Evolutionary conservation across 352 stramenopile species (phyloP).

Genomic region (Pythium pyrilobum): DNA sequence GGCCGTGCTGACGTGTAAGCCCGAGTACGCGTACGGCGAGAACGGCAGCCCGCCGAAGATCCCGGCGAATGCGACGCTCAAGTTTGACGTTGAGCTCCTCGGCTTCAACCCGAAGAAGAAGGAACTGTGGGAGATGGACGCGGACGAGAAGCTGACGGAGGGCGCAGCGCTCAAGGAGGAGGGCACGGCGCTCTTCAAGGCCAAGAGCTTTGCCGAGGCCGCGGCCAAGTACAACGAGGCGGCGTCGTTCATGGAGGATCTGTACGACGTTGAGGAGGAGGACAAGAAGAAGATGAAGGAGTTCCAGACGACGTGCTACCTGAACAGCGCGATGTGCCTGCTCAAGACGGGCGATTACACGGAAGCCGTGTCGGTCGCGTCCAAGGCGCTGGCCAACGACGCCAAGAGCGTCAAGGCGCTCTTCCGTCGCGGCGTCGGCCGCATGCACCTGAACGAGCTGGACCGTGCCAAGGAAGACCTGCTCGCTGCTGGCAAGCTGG

Average conservation of each 20-base stretch:
- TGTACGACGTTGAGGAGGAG: constrained; percentile 83
- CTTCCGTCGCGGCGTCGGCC: constrained; percentile 76
- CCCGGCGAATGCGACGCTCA: constrained; percentile 89
- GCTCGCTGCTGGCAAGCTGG: constrained; percentile 70
- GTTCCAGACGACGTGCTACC: constrained; percentile 83
- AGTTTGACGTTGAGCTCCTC: constrained; percentile 96
- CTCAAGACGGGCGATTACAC: constrained; percentile 91
- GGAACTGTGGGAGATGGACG: constrained; percentile 91
- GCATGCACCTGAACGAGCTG: constrained; percentile 81
- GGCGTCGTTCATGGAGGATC: constrained; percentile 78
- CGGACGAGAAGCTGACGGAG: constrained; percentile 79
- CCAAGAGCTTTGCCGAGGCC: constrained; percentile 80
- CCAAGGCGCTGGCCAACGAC: constrained; percentile 83
- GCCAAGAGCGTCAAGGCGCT: constrained; percentile 80
- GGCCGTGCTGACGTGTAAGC: constrained; percentile 88
- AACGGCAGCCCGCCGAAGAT: constrained; percentile 92
- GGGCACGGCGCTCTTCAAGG: constrained; percentile 92
- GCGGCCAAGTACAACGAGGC: constrained; percentile 82
- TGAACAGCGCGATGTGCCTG: constrained; percentile 94
- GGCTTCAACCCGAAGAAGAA: constrained; percentile 94
- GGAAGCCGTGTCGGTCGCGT: constrained; percentile 75
- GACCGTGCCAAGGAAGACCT: constrained; percentile 87
- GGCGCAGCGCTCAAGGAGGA: constrained; percentile 87
- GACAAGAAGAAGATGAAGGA: constrained; percentile 85
- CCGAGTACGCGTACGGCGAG: constrained; percentile 93